phyloP scores from a whole-genome alignment of 148 eudicot species.

The Rhododendron griersonianum region DNA sequence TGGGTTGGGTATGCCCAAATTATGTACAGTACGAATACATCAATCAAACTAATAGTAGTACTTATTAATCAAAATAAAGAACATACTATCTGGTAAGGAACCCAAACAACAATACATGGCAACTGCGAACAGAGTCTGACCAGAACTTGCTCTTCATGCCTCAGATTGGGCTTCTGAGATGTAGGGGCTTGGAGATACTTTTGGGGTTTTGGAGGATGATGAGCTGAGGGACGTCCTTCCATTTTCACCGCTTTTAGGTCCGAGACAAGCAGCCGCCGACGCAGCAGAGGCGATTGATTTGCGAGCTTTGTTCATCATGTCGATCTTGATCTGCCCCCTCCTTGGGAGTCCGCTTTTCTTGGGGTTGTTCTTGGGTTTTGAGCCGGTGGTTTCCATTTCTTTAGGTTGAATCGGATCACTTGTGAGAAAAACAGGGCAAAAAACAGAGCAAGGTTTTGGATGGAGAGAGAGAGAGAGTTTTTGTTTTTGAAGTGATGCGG shows the following conservation, averaged over 20 bases:
- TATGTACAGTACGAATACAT: background rate
- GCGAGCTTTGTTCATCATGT: background rate
- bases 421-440: background rate
- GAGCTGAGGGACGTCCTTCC: background rate
- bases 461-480: background rate
- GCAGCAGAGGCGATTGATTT: constrained; percentile 6
- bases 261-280: background rate
- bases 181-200: constrained; percentile 13
- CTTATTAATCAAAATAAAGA: background rate
- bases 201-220: constrained; percentile 5
- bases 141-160: background rate
- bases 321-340: constrained; percentile 22
- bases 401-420: background rate
- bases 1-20: background rate
- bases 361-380: background rate
- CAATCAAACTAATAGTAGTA: background rate
- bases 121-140: background rate
- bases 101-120: background rate
- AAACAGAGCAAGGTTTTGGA: background rate
- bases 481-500: background rate
- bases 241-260: background rate
- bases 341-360: constrained; percentile 7
- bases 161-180: constrained; percentile 9
- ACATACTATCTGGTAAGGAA: too few species aligned
- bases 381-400: constrained; percentile 10